Evolutionary conservation across 768 basidiomycete genomes (phyloP).

Genomic region (Clathrus columnatus): DNA sequence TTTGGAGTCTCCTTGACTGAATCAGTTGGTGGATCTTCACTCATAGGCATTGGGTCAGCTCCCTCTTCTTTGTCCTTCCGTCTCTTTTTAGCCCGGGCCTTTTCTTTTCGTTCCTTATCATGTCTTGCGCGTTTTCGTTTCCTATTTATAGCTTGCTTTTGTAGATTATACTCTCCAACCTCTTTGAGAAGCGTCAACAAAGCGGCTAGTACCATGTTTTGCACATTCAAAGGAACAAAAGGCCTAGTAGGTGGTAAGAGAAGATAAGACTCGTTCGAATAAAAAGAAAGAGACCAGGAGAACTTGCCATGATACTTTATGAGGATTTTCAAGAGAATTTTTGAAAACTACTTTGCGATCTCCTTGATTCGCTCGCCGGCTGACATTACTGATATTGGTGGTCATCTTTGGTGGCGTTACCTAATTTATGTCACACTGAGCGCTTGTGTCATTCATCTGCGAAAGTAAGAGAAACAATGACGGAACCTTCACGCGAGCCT

Average conservation of each 20-base stretch:
- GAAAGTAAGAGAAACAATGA: not conserved
- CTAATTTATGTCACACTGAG: not conserved
- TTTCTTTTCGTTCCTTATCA: constrained; percentile 31
- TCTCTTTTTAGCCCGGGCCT: constrained; percentile 19
- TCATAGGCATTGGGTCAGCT: not conserved
- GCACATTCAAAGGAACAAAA: constrained; percentile 48
- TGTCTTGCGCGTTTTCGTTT: constrained; percentile 20
- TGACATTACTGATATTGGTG: not conserved
- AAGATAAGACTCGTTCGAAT: not conserved
- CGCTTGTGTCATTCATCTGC: not conserved
- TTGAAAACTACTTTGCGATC: constrained; percentile 64
- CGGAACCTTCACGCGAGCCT: constrained; percentile 8
- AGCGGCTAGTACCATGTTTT: constrained; percentile 48
- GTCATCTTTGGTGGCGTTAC: not conserved
- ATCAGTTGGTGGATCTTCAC: not conserved
- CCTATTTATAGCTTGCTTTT: not conserved
- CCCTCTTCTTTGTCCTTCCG: not conserved
- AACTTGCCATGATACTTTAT: constrained; percentile 55
- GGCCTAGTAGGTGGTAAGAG: constrained; percentile 39
- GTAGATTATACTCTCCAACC: constrained; percentile 33
- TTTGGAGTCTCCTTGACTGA: not conserved
- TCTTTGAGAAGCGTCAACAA: constrained; percentile 40
- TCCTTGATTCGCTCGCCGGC: constrained; percentile 1
- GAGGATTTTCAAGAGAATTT: constrained; percentile 64
- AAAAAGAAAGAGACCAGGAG: constrained; percentile 10